Evolutionary conservation across 768 basidiomycete genomes (phyloP).

Genomic region (Amanita jacksonii): DNA sequence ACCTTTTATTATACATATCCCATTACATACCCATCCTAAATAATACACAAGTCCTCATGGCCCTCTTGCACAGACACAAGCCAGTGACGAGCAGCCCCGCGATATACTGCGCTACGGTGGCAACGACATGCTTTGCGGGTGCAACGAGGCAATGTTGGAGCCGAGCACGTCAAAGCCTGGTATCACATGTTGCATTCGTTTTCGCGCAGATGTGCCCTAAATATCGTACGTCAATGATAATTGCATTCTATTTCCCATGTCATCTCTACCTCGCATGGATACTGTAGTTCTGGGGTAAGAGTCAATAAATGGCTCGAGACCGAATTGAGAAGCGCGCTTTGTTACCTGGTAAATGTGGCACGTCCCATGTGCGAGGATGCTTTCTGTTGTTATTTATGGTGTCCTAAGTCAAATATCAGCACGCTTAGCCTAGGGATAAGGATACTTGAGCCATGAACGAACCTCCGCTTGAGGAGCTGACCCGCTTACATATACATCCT

Average conservation of each 20-base stretch:
- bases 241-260: neutral
- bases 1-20: no score
- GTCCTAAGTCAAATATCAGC: conserved; percentile 8
- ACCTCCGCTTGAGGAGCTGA: conserved; percentile 37
- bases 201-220: conserved; percentile 49
- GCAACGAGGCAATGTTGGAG: conserved; percentile 33
- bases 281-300: conserved; percentile 26
- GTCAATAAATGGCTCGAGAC: conserved; percentile 7
- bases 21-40: no score
- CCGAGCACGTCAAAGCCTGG: conserved; percentile 46
- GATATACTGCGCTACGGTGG: conserved; percentile 36
- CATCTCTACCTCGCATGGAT: conserved; percentile 36
- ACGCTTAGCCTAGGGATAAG: neutral
- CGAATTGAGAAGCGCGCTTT: neutral
- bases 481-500: conserved; percentile 33
- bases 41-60: no score
- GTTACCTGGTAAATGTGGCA: conserved; percentile 34
- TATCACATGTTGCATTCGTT: conserved; percentile 60
- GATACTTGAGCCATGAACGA: conserved; percentile 8
- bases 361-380: conserved; percentile 56
- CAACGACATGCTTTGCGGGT: conserved; percentile 46
- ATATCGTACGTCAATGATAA: conserved; percentile 15
- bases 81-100: no score
- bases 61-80: no score
- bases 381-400: conserved; percentile 37